These are phyloP conservation scores for Lentinula sp. DNA, from an alignment of 768 basidiomycete genomes.

Conservation along the genomic window DNA sequence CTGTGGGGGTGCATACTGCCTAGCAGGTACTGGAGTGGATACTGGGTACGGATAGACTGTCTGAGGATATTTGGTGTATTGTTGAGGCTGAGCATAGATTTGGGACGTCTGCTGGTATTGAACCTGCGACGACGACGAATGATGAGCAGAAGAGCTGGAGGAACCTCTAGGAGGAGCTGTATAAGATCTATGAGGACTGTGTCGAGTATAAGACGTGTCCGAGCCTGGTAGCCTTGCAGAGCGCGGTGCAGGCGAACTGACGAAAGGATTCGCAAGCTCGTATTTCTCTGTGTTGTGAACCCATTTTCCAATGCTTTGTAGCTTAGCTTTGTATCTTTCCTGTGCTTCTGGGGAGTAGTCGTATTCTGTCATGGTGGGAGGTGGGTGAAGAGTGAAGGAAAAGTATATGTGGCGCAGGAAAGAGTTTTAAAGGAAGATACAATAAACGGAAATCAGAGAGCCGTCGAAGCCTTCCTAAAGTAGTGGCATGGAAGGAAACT, in stretches of 20 bases:
- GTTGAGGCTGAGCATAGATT: neutral
- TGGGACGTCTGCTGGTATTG: neutral
- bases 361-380: conserved; percentile 30
- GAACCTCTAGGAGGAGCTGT: neutral
- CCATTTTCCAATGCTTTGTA: conserved; percentile 31
- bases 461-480: neutral
- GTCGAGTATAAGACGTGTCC: neutral
- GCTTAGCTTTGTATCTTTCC: conserved; percentile 28
- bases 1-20: neutral
- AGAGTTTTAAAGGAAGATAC: neutral
- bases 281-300: conserved; percentile 19
- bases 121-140: neutral
- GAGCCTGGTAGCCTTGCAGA: neutral
- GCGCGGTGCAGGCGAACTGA: neutral
- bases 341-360: conserved; percentile 36
- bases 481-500: neutral
- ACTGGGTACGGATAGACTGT: neutral
- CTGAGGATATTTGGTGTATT: neutral
- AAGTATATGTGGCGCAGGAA: neutral
- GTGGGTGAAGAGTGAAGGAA: neutral
- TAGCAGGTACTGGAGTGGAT: neutral
- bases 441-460: neutral
- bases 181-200: neutral
- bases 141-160: neutral
- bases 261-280: neutral